Percentiles rank a stretch among this genome's conserved stretches.
Evolutionary conservation across 805 yeast genomes (phyloP).

Genomic region (Zygosaccharomyces siamensis): DNA sequence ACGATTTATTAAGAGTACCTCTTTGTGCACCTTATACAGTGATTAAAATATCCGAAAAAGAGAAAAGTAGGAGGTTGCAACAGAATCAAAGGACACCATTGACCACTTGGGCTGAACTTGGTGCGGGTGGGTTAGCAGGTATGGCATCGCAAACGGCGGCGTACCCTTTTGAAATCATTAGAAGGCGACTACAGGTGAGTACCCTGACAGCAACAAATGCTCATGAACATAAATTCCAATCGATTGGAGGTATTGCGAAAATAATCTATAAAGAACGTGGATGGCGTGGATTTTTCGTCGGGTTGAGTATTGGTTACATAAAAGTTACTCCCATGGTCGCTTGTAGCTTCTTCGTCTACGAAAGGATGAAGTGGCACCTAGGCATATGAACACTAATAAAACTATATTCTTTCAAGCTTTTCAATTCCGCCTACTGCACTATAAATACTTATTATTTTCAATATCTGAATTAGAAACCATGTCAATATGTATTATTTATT

Average conservation of each 20-base stretch:
- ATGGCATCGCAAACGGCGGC: slow-evolving; percentile 93
- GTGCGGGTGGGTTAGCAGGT: slow-evolving; percentile 96
- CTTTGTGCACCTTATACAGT: slow-evolving; percentile 51
- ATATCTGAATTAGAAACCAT: not conserved
- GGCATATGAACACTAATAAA: slow-evolving; percentile 44
- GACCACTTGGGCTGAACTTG: slow-evolving; percentile 83
- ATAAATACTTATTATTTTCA: not conserved
- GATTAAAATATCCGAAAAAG: slow-evolving; percentile 21
- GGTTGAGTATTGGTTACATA: slow-evolving; percentile 89
- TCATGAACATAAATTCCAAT: slow-evolving; percentile 29
- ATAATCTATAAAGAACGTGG: slow-evolving; percentile 72
- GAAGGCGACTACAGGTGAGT: slow-evolving; percentile 95
- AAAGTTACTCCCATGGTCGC: slow-evolving; percentile 97
- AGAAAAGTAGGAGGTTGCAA: slow-evolving; percentile 15
- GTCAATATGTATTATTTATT: slow-evolving; percentile 3
- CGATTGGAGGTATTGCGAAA: slow-evolving; percentile 38
- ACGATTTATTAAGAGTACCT: slow-evolving; percentile 74
- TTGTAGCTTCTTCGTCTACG: slow-evolving; percentile 91
- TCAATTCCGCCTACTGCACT: not conserved
- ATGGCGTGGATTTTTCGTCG: slow-evolving; percentile 83
- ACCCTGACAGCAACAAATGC: slow-evolving; percentile 65
- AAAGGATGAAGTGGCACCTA: slow-evolving; percentile 66
- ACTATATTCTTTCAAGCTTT: not conserved
- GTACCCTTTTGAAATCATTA: slow-evolving; percentile 90
- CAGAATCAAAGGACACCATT: slow-evolving; percentile 54